Evolutionary conservation across 2,329 filamentous ascomycete genomes (phyloP).

Genomic region (Monilinia fructigena): DNA sequence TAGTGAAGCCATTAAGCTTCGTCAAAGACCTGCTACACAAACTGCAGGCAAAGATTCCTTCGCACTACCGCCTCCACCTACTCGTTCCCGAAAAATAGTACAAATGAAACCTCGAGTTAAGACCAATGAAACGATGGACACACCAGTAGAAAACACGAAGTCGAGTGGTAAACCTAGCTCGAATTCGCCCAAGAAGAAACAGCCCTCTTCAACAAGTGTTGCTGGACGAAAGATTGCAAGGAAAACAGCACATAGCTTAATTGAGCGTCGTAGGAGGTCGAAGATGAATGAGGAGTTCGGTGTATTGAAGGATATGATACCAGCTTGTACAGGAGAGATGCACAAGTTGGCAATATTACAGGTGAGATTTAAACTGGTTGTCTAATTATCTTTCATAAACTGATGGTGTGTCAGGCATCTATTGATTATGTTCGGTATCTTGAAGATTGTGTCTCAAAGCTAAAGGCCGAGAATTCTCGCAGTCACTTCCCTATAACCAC

Average conservation of each 20-base stretch:
- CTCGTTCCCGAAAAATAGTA: constrained; percentile 90
- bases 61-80: constrained; percentile 85
- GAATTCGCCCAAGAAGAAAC: constrained; percentile 65
- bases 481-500: constrained; percentile 30
- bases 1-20: constrained; percentile 44
- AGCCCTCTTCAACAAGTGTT: constrained; percentile 71
- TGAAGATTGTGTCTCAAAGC: constrained; percentile 78
- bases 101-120: constrained; percentile 80
- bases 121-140: constrained; percentile 39
- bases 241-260: constrained; percentile 94
- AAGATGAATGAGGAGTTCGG: constrained; percentile 99
- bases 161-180: constrained; percentile 28
- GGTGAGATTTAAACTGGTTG: constrained; percentile 51
- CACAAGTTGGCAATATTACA: constrained; percentile 95
- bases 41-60: constrained; percentile 59
- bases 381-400: constrained; percentile 10
- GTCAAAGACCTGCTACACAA: constrained; percentile 49
- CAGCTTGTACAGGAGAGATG: constrained; percentile 95
- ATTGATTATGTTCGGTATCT: constrained; percentile 96
- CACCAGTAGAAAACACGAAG: constrained; percentile 27
- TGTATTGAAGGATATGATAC: constrained; percentile 91
- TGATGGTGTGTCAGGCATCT: constrained; percentile 63
- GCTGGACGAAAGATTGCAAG: constrained; percentile 92
- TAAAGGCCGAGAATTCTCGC: constrained; percentile 58
- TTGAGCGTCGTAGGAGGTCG: constrained; percentile 81